These are phyloP conservation scores for Blumeria graminis DNA, from an alignment of 2,329 filamentous ascomycete species.

Conservation along the genomic window DNA sequence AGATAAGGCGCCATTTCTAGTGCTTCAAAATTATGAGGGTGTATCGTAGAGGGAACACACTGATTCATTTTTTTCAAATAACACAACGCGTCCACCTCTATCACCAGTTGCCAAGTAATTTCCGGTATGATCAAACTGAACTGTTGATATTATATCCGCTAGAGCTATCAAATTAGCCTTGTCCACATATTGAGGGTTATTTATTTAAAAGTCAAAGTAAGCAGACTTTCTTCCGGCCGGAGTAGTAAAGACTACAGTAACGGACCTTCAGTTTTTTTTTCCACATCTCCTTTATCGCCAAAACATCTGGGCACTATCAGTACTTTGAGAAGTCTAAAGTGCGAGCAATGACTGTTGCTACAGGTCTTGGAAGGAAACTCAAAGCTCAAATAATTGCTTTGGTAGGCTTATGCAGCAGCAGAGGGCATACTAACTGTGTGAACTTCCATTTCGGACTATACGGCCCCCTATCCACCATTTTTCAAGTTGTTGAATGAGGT, in stretches of 20 bases:
- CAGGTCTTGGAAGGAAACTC: not conserved
- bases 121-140: constrained; percentile 75
- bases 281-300: constrained; percentile 97
- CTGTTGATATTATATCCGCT: constrained; percentile 82
- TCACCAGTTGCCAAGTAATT: constrained; percentile 81
- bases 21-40: not conserved
- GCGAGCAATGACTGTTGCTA: not conserved
- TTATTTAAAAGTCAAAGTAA: not conserved
- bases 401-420: not conserved
- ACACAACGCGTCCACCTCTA: constrained; percentile 63
- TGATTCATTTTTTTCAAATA: constrained; percentile 88
- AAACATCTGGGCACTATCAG: constrained; percentile 38
- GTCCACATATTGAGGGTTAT: not conserved
- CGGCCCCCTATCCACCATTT: constrained; percentile 91
- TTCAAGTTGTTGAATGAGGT: constrained; percentile 17
- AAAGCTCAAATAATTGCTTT: not conserved
- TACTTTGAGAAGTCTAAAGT: not conserved
- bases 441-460: constrained; percentile 98
- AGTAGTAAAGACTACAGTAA: not conserved
- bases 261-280: constrained; percentile 23
- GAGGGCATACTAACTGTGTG: constrained; percentile 39
- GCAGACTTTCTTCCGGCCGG: not conserved
- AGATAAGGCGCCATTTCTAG: not conserved
- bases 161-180: constrained; percentile 1
- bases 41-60: constrained; percentile 23